Evolutionary conservation across 179 eudicot genomes (phyloP).

Genomic region (Beta corolliflora): DNA sequence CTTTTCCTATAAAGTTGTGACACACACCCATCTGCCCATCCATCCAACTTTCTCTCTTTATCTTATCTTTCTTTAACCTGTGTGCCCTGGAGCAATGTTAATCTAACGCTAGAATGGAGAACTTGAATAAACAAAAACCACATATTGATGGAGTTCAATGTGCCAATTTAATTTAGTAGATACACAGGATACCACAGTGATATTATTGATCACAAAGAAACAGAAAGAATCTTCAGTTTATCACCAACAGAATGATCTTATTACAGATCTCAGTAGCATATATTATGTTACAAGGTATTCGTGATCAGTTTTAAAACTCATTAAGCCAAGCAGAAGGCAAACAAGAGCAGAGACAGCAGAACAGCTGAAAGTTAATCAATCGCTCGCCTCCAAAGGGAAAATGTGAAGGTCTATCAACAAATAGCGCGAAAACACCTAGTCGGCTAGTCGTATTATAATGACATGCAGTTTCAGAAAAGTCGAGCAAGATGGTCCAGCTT

Average conservation of each 20-base stretch:
- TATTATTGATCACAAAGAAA: not conserved
- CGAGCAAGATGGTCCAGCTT: conserved; percentile 9
- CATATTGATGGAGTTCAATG: not conserved
- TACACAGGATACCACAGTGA: not conserved
- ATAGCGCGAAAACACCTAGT: not conserved
- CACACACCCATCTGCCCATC: too few relatives aligned
- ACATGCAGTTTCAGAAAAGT: conserved; percentile 11
- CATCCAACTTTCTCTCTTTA: too few relatives aligned
- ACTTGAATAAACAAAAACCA: too few relatives aligned
- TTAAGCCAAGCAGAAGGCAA: not conserved
- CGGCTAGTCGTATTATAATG: not conserved
- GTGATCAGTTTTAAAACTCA: not conserved
- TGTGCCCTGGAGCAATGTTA: too few relatives aligned
- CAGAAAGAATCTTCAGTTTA: not conserved
- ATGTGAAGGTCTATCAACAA: not conserved
- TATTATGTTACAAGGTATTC: not conserved
- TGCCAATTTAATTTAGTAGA: too few relatives aligned
- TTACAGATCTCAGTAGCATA: conserved; percentile 1
- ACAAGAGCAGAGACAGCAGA: not conserved
- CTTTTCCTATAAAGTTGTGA: too few relatives aligned
- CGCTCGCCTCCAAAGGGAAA: not conserved
- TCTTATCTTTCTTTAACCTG: too few relatives aligned
- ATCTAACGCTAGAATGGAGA: too few relatives aligned
- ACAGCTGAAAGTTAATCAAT: not conserved
- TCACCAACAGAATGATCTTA: not conserved